Conservation (phyloP, 1,284 basidiomycete genomes). For the Phlebopus sp. region DNA sequence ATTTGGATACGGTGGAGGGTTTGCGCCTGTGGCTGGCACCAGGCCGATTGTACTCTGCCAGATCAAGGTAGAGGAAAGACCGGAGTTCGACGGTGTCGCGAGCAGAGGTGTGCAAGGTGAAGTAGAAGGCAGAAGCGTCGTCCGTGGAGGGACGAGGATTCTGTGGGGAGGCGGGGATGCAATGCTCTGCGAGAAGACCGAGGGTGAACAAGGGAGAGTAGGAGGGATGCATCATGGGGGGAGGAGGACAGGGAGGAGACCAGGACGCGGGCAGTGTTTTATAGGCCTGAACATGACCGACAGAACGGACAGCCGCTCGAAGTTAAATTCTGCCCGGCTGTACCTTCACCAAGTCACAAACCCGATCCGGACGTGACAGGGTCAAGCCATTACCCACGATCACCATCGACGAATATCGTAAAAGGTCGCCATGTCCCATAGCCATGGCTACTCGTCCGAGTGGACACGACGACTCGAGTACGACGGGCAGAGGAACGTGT, state of each 20-base stretch:
- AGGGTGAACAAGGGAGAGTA: slow-evolving; percentile 31
- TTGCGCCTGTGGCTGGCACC: slow-evolving; percentile 44
- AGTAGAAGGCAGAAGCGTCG: slow-evolving; percentile 43
- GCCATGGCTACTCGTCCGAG: no score
- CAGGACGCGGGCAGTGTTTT: neutral
- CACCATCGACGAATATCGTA: neutral
- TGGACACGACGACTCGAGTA: no score
- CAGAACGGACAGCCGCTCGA: slow-evolving; percentile 4
- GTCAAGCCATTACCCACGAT: neutral
- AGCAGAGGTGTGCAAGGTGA: slow-evolving; percentile 44
- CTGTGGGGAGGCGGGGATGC: neutral
- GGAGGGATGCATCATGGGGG: slow-evolving; percentile 18
- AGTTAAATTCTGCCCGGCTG: slow-evolving; percentile 1
- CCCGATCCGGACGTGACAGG: neutral
- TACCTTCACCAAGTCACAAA: slow-evolving; percentile 2
- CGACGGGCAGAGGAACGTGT: no score
- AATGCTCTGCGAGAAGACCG: slow-evolving; percentile 24
- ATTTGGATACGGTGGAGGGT: slow-evolving; percentile 30
- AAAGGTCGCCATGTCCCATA: neutral
- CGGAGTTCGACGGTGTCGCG: slow-evolving; percentile 41
- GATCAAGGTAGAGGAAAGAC: slow-evolving; percentile 58
- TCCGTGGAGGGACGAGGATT: slow-evolving; percentile 10
- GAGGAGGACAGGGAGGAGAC: neutral
- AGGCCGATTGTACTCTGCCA: slow-evolving; percentile 52
- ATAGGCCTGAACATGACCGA: slow-evolving; percentile 5